These are phyloP conservation scores for Nakazawaea siamensis DNA, from an alignment of 805 yeast genomes.

Conservation along the genomic window DNA sequence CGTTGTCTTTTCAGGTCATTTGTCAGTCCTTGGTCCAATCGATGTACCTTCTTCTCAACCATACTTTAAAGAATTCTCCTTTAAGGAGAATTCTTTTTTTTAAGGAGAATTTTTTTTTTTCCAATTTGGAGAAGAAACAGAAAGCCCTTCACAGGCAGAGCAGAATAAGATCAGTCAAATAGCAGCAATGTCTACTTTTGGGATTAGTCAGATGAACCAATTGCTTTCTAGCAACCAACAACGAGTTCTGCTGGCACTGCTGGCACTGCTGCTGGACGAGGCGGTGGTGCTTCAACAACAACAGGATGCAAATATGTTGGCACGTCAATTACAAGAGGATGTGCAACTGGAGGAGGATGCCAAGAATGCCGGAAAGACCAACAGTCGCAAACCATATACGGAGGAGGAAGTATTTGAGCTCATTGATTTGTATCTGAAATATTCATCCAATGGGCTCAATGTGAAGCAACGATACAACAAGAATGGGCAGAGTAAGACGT, in stretches of 20 bases:
- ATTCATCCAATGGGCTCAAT: constrained; percentile 8
- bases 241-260: constrained; percentile 9
- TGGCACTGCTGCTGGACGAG: constrained; percentile 1
- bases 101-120: no score
- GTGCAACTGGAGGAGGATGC: no score
- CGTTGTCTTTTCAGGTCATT: no score
- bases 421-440: constrained; percentile 9
- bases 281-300: neutral
- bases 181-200: constrained; percentile 4
- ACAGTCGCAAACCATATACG: constrained; percentile 13
- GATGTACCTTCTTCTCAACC: no score
- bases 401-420: constrained; percentile 10
- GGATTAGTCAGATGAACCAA: constrained; percentile 42
- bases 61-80: no score
- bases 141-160: no score
- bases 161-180: no score
- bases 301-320: neutral
- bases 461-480: constrained; percentile 3
- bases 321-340: neutral
- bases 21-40: no score
- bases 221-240: constrained; percentile 58
- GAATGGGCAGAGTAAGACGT: constrained; percentile 3
- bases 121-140: no score
- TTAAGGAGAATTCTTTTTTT: no score
- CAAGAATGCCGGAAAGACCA: constrained; percentile 5